These are phyloP conservation scores for Myriosclerotinia duriaeana DNA, from an alignment of 2,329 filamentous ascomycete genomes.

Conservation along the genomic window DNA sequence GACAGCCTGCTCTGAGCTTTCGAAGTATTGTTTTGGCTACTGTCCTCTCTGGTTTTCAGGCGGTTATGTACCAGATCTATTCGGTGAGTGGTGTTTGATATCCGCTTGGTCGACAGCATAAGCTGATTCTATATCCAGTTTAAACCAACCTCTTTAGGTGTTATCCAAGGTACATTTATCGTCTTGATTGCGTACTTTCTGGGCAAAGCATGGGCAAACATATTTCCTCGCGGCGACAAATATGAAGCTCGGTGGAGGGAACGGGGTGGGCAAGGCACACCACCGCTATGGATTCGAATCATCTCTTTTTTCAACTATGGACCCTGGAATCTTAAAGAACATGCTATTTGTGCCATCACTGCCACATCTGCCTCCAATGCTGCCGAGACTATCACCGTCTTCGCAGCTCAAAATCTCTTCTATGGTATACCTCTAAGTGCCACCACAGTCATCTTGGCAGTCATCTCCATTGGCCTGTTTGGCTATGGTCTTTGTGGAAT, in stretches of 20 bases:
- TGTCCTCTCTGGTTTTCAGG: constrained; percentile 52
- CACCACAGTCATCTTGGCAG: constrained; percentile 47
- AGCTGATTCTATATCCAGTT: constrained; percentile 43
- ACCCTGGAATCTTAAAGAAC: constrained; percentile 56
- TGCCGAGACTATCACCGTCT: constrained; percentile 43
- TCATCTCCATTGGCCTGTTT: constrained; percentile 50
- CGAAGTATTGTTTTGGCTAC: constrained; percentile 53
- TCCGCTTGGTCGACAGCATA: constrained; percentile 11
- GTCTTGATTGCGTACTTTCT: constrained; percentile 57
- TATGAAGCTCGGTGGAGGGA: constrained; percentile 50
- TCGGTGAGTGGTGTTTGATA: constrained; percentile 41
- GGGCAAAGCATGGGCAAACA: constrained; percentile 49
- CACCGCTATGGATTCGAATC: constrained; percentile 45
- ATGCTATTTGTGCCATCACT: constrained; percentile 54
- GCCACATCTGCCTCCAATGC: constrained; percentile 55
- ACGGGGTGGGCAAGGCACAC: constrained; percentile 44
- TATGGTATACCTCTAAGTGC: constrained; percentile 46
- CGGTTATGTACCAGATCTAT: constrained; percentile 57
- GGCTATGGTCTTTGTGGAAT: constrained; percentile 52
- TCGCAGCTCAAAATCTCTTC: constrained; percentile 50
- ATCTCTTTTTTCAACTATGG: constrained; percentile 52
- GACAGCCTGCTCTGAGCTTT: constrained; percentile 53
- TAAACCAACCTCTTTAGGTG: constrained; percentile 49
- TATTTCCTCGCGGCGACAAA: constrained; percentile 54
- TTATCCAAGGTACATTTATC: constrained; percentile 55